phyloP scores from a whole-genome alignment of 2,329 filamentous ascomycete genomes.

The Neopestalotiopsis sp. region DNA sequence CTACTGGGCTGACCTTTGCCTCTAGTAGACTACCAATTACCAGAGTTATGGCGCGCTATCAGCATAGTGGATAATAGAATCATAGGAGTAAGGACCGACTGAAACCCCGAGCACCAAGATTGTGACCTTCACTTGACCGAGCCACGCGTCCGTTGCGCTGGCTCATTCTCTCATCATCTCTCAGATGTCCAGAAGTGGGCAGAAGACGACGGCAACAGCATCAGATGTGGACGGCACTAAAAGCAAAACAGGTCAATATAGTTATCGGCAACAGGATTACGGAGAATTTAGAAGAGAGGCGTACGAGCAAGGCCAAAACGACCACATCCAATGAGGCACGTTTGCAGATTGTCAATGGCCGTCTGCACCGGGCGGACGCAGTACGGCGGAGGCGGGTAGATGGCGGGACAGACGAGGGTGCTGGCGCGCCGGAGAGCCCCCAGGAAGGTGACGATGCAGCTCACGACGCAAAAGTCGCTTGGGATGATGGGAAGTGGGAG shows the following conservation, averaged over 20 bases:
- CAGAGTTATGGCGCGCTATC: too few relatives aligned
- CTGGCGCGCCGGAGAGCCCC: neutral
- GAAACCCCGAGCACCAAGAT: too few relatives aligned
- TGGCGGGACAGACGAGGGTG: neutral
- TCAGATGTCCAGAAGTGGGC: neutral
- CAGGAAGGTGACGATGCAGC: neutral
- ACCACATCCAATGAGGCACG: neutral
- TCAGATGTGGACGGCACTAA: neutral
- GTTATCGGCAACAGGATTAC: neutral
- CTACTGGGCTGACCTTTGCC: too few relatives aligned
- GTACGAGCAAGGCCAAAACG: neutral
- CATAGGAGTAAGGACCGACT: too few relatives aligned
- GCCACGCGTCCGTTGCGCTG: too few relatives aligned
- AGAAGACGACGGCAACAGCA: neutral
- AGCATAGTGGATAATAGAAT: too few relatives aligned
- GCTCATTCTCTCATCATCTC: too few relatives aligned
- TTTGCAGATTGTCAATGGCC: neutral
- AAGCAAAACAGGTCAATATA: neutral
- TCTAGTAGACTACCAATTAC: too few relatives aligned
- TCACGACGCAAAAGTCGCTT: neutral
- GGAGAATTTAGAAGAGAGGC: too few relatives aligned
- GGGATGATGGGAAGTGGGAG: neutral
- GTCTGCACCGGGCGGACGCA: neutral
- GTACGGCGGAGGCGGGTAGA: neutral
- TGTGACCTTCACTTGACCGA: too few relatives aligned